Conservation (phyloP, 257 asterid species). For the Solanum chilense region DNA sequence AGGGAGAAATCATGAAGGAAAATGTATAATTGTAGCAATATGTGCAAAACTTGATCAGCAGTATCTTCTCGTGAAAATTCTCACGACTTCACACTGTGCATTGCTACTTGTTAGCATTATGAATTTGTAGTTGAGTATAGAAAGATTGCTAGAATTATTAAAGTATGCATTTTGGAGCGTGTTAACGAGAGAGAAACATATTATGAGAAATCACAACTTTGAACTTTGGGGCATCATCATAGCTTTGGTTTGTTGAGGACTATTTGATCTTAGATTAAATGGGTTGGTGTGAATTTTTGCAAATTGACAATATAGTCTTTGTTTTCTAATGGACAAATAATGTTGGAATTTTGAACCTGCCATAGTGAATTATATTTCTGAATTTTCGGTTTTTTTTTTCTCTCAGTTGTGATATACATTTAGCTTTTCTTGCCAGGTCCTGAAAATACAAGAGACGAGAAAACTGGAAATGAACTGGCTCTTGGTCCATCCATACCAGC, state of each 20-base stretch:
- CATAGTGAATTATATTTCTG: background rate
- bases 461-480: conserved; percentile 36
- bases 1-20: background rate
- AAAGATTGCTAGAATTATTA: background rate
- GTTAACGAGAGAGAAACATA: background rate
- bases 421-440: conserved; percentile 52
- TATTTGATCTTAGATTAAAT: background rate
- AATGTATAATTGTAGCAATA: background rate
- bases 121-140: background rate
- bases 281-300: background rate
- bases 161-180: background rate
- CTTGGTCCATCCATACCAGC: conserved; percentile 51
- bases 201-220: background rate
- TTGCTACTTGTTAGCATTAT: background rate
- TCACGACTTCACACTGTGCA: background rate
- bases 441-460: conserved; percentile 43
- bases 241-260: background rate
- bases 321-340: background rate
- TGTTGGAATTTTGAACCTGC: background rate
- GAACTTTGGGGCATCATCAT: background rate
- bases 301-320: background rate
- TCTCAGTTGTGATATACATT: conserved; percentile 1
- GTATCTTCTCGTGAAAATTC: background rate
- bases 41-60: background rate
- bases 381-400: background rate